Percentiles rank a stretch among this genome's conserved stretches.
These are phyloP conservation scores for Knoxia roxburghii DNA, from an alignment of 257 asterid species.

Conservation along the genomic window DNA sequence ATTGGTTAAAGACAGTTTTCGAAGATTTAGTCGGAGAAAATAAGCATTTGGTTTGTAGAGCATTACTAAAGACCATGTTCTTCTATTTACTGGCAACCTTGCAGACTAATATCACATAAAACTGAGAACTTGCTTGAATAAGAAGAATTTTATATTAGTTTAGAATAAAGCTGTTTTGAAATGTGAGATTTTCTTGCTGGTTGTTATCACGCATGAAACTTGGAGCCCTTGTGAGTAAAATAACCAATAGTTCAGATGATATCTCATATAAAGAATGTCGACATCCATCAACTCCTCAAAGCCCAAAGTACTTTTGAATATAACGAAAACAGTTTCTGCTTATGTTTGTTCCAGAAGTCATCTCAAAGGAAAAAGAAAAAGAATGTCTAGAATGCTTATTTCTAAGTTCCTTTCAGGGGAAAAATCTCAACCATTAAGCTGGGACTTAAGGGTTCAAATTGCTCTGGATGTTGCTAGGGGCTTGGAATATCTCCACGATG, in stretches of 20 bases:
- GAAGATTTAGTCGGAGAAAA: neutral
- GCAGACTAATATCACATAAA: neutral
- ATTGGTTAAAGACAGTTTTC: neutral
- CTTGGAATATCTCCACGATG: constrained; percentile 96
- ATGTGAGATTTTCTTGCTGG: neutral
- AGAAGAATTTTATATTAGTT: neutral
- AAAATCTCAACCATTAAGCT: constrained; percentile 48
- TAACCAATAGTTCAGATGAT: constrained; percentile 3
- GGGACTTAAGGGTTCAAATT: constrained; percentile 77
- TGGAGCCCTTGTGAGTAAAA: neutral
- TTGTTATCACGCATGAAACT: neutral
- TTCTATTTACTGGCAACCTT: neutral
- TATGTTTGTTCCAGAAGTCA: neutral
- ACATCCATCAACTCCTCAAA: neutral
- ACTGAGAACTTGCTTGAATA: neutral
- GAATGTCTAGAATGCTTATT: constrained; percentile 8
- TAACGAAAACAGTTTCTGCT: neutral
- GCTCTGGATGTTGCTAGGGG: constrained; percentile 98
- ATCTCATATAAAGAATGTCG: neutral
- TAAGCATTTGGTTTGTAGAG: neutral
- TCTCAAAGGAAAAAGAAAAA: neutral
- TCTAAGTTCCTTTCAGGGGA: constrained; percentile 41
- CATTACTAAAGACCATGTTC: neutral
- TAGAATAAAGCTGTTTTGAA: neutral
- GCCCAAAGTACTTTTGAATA: neutral